Percentiles rank a stretch among this genome's conserved stretches.
phyloP scores from a whole-genome alignment of 257 asterid species.

The Rauvolfia tetraphylla region DNA sequence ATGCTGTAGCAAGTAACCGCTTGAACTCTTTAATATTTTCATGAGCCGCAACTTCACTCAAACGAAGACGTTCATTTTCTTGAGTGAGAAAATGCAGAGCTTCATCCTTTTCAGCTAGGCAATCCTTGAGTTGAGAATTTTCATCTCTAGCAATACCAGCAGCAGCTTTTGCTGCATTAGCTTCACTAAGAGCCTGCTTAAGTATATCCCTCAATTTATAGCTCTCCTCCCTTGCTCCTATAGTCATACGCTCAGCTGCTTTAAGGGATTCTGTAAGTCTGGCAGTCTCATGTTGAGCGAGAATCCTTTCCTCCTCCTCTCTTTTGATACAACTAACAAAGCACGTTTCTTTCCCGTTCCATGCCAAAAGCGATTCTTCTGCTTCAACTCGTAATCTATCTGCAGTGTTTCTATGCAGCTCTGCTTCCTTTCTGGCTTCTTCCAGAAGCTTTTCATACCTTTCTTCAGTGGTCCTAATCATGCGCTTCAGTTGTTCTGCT shows the following conservation, averaged over 20 bases:
- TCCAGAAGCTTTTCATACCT: conserved; percentile 36
- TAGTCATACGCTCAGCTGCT: conserved; percentile 42
- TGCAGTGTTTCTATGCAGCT: conserved; percentile 44
- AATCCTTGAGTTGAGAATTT: conserved; percentile 60
- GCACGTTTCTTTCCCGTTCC: conserved; percentile 90
- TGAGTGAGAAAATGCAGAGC: conserved; percentile 44
- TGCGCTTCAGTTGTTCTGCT: conserved; percentile 36
- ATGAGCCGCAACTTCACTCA: conserved; percentile 54
- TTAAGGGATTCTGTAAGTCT: conserved; percentile 41
- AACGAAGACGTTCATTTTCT: conserved; percentile 64
- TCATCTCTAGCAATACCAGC: conserved; percentile 73
- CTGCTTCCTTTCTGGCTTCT: conserved; percentile 53
- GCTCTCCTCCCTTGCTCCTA: conserved; percentile 54
- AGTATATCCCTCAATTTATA: conserved; percentile 62
- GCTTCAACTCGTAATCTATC: conserved; percentile 73
- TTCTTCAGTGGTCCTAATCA: conserved; percentile 37
- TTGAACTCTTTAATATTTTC: conserved; percentile 65
- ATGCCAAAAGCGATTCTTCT: conserved; percentile 72
- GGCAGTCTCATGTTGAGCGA: conserved; percentile 41
- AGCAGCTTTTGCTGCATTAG: conserved; percentile 75
- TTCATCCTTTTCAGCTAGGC: conserved; percentile 60
- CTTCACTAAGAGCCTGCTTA: conserved; percentile 70
- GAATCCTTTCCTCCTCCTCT: conserved; percentile 65
- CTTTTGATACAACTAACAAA: conserved; percentile 63
- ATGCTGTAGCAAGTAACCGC: conserved; percentile 45